Evolutionary conservation across 192 early-diverging fungal species (phyloP), one percentile per base, ranked within the genome.

Genomic region (Coemansia sp.): DNA sequence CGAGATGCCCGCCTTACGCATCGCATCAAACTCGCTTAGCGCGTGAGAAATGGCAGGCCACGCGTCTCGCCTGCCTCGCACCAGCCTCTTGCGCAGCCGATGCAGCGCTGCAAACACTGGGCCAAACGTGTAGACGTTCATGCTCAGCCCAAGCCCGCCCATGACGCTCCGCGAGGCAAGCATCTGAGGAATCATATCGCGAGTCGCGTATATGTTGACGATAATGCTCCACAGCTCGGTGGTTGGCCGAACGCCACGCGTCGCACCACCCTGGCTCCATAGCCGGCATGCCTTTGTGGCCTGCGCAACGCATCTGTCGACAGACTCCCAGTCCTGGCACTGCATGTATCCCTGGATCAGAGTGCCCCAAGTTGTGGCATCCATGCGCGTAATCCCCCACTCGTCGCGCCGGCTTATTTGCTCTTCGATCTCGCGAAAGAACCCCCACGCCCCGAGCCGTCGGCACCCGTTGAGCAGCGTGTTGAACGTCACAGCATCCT

Each of bases 391-490:
- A 14, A 81, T 66, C 0, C 78, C 70, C 67, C 74, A 76, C 62
- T 60, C 61, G 63, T 70, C 64, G 3, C 74, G 78, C 65, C 70
- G 52, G 21, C 59, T n/a, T 64, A 81, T 64, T 26, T 81, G 78
- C 43, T 62, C 38, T 17, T 76, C 70, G 32, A 76, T 63, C 17
- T 70, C 70, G 23, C 60, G 42, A 46, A 81, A 81, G 30, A 63
- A 37, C 39, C 35, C 49, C 78, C 78, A 81, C 7, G 74, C 64
- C 0, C 68, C 26, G 47, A 76, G 52, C 35, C 64, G 66, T n/a
- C 78, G 70, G 40, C 78, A 81, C 17, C 70, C 78, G 49, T 76
- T 76, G 35, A 81, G 71, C 33, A 81, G 64, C 44, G 78, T 81
- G 62, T 81, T 81, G 62, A 81, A 76, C 17, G 78, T 81, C 32